Evolutionary conservation across 257 asterid genomes (phyloP).

Genomic region (Lantana camara): DNA sequence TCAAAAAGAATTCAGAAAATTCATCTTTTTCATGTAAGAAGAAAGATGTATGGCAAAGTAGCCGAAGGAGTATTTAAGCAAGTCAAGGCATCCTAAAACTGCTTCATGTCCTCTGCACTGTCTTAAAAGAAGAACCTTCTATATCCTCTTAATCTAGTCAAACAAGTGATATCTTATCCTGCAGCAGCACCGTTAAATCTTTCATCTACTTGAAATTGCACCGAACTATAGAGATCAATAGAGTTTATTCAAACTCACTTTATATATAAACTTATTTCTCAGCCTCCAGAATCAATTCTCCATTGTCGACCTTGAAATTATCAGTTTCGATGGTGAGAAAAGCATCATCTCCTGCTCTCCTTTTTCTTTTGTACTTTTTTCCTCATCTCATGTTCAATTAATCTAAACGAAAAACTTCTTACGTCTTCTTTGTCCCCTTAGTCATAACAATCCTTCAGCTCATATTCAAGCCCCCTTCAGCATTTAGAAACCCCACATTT

Average conservation of each 20-base stretch:
- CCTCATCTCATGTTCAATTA: neutral
- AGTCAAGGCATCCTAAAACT: conserved; percentile 12
- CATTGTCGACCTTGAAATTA: neutral
- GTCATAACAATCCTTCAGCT: neutral
- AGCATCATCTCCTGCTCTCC: too few relatives aligned
- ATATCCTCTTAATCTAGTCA: conserved; percentile 20
- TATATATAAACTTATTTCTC: conserved; percentile 12
- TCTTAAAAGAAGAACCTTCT: neutral
- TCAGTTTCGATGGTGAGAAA: too few relatives aligned
- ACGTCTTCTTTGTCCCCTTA: conserved; percentile 7
- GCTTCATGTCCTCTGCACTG: neutral
- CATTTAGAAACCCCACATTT: conserved; percentile 13
- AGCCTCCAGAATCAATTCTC: neutral
- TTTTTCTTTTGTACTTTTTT: neutral
- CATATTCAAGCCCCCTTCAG: neutral
- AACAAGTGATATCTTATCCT: conserved; percentile 13
- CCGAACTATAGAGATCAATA: conserved; percentile 3
- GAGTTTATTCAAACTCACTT: conserved; percentile 1
- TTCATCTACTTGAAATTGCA: conserved; percentile 17
- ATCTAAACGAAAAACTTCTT: neutral
- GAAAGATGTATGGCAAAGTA: neutral
- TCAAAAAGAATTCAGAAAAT: neutral
- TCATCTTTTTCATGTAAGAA: conserved; percentile 5
- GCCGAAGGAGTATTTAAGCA: neutral
- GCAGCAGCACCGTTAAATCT: conserved; percentile 3